Evolutionary conservation across 73 alveolate genomes (phyloP).

Genomic region (Paramecium octaurelia): DNA sequence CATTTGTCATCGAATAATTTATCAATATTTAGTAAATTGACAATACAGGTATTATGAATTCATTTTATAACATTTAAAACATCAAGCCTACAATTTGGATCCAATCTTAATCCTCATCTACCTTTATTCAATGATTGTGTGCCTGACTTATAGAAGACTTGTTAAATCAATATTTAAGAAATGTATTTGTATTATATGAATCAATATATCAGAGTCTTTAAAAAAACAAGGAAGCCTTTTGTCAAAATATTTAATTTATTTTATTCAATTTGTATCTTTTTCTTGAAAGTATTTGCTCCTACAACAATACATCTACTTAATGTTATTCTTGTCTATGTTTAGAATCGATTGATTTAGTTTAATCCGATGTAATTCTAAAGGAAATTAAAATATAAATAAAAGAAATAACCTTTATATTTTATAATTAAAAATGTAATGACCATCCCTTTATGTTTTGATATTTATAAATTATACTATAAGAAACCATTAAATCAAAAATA

Average conservation of each 20-base stretch:
- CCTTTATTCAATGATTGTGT: background rate
- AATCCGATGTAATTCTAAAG: background rate
- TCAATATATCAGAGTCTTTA: background rate
- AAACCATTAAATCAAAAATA: background rate
- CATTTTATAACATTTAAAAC: background rate
- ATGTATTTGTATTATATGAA: background rate
- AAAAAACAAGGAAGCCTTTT: background rate
- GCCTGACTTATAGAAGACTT: background rate
- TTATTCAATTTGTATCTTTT: too few relatives aligned
- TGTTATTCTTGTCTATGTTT: too few relatives aligned
- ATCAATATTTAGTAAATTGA: background rate
- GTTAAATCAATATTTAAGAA: background rate
- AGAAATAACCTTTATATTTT: too few relatives aligned
- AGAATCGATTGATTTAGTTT: too few relatives aligned
- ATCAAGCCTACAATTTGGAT: background rate
- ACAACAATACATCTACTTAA: too few relatives aligned
- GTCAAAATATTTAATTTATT: background rate
- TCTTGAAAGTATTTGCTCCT: too few relatives aligned
- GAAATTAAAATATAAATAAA: too few relatives aligned
- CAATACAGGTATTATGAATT: background rate
- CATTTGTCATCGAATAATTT: background rate
- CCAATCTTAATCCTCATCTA: background rate
- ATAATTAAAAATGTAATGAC: background rate
- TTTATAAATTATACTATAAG: background rate
- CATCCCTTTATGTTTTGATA: background rate